phyloP scores from a whole-genome alignment of 2,329 filamentous ascomycete species.

The Xylariaceae sp. region DNA sequence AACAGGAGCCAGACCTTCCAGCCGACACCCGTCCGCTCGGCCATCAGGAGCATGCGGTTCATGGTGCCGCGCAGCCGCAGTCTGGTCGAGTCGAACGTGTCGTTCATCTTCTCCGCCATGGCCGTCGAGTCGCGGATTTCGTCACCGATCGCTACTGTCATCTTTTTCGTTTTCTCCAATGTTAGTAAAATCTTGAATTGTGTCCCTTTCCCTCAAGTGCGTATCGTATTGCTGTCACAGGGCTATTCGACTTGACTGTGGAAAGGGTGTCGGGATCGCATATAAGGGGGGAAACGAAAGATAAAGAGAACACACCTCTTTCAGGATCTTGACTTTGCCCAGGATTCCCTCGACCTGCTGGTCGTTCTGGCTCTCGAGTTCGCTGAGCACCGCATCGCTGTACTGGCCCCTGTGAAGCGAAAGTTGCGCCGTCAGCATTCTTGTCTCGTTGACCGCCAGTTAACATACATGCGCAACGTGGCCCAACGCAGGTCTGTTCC shows the following conservation, averaged over 20 bases:
- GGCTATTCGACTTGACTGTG: not conserved
- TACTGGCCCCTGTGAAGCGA: conserved; percentile 68
- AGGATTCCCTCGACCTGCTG: conserved; percentile 83
- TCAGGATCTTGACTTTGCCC: conserved; percentile 82
- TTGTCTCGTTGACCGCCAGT: too few relatives aligned
- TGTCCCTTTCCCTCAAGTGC: too few relatives aligned
- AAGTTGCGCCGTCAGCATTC: conserved; percentile 5
- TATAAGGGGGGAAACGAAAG: conserved; percentile 6
- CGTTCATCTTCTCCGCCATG: conserved; percentile 92
- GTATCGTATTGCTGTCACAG: conserved; percentile 1
- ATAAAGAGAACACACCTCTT: conserved; percentile 70
- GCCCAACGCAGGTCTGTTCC: too few relatives aligned
- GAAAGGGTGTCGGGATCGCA: not conserved
- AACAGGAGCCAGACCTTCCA: conserved; percentile 94
- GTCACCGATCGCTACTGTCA: conserved; percentile 88
- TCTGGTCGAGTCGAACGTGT: conserved; percentile 81
- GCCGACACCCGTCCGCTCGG: conserved; percentile 84
- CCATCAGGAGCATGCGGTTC: conserved; percentile 96
- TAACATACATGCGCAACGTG: too few relatives aligned
- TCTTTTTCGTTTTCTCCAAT: conserved; percentile 42
- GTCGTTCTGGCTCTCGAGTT: conserved; percentile 95
- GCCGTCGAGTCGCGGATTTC: conserved; percentile 89
- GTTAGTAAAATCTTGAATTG: too few relatives aligned
- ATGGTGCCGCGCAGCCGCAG: conserved; percentile 82
- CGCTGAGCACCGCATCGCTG: conserved; percentile 82